A percentile compares a stretch with the other conserved stretches of the same genome.
phyloP scores from a whole-genome alignment of 2,329 filamentous ascomycete genomes.

The Fusarium sp. region DNA sequence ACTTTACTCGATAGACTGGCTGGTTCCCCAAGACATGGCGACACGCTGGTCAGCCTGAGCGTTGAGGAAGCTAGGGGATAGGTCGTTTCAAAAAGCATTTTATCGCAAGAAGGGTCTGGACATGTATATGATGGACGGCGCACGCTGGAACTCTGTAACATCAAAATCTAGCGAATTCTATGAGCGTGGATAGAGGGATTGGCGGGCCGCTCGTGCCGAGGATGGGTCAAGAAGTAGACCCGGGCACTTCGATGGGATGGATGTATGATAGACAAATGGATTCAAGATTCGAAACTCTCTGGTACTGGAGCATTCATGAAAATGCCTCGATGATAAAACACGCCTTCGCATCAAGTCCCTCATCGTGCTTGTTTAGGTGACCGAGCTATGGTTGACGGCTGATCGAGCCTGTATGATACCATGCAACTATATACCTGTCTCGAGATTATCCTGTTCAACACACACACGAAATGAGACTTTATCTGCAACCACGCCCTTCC shows the following conservation, averaged over 20 bases:
- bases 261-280: constrained; percentile 29
- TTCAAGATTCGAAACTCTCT: not conserved
- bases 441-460: not conserved
- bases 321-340: not conserved
- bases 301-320: not conserved
- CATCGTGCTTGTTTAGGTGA: not conserved
- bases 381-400: not conserved
- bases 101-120: not conserved
- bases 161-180: constrained; percentile 11
- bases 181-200: constrained; percentile 1
- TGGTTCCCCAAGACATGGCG: not conserved
- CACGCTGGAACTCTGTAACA: constrained; percentile 6
- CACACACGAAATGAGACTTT: not conserved
- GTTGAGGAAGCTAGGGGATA: not conserved
- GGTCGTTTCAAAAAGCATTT: constrained; percentile 3
- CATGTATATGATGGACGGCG: constrained; percentile 6
- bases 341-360: not conserved
- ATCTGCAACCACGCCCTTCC: not conserved
- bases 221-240: not conserved
- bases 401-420: not conserved
- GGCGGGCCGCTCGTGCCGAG: constrained; percentile 1
- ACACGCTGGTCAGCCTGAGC: not conserved
- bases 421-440: not conserved
- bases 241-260: constrained; percentile 5
- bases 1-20: constrained; percentile 20